Percentiles rank a stretch among this genome's conserved stretches.
Evolutionary conservation across 2,329 filamentous ascomycete species (phyloP).

Genomic region (Arthrobotrys musiformis): DNA sequence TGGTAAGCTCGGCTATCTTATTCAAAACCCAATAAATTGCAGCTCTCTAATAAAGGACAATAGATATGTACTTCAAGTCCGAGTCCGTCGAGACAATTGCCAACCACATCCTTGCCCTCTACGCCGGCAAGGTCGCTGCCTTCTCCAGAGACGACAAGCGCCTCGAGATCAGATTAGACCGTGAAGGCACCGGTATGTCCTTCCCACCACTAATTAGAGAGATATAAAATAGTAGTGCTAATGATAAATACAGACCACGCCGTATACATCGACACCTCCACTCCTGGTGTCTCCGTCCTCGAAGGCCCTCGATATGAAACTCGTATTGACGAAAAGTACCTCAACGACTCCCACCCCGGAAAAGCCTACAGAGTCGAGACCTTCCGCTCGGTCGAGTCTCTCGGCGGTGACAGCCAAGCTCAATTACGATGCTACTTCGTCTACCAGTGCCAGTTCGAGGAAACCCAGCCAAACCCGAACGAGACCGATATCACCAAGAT

Average conservation of each 20-base stretch:
- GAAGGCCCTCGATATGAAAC: conserved; percentile 91
- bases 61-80: conserved; percentile 60
- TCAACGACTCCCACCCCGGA: conserved; percentile 77
- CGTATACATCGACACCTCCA: conserved; percentile 98
- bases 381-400: conserved; percentile 86
- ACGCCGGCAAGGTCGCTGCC: conserved; percentile 94
- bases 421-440: conserved; percentile 98
- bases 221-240: neutral
- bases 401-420: conserved; percentile 79
- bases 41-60: neutral
- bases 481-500: conserved; percentile 93
- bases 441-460: conserved; percentile 91
- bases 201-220: neutral
- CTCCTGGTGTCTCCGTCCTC: conserved; percentile 80
- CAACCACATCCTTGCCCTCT: conserved; percentile 93
- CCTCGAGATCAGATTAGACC: conserved; percentile 92
- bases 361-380: conserved; percentile 94
- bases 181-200: conserved; percentile 73
- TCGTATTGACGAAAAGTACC: conserved; percentile 92
- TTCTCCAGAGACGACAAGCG: conserved; percentile 92
- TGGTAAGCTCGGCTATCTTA: conserved; percentile 62
- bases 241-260: conserved; percentile 82
- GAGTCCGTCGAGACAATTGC: conserved; percentile 75
- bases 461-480: conserved; percentile 75
- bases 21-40: neutral